Percentiles rank a stretch among this genome's conserved stretches.
phyloP scores from a whole-genome alignment of 1,284 basidiomycete genomes.

The Gomphus bonarii region DNA sequence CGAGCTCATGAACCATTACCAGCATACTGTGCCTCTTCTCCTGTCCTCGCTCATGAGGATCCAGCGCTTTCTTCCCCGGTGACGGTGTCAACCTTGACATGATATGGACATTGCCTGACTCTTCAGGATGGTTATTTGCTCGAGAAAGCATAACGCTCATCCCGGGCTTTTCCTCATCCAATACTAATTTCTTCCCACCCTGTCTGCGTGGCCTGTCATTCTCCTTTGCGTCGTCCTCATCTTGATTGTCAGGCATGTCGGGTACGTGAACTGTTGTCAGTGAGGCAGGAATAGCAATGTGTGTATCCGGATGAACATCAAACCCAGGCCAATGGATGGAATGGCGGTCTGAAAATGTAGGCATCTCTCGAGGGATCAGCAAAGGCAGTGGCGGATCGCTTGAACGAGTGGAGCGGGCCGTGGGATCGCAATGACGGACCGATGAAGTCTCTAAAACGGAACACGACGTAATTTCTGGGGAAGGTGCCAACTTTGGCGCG shows the following conservation, averaged over 20 bases:
- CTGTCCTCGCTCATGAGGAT: not conserved
- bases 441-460: not conserved
- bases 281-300: slow-evolving; percentile 23
- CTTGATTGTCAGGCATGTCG: slow-evolving; percentile 10
- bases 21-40: not conserved
- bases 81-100: not conserved
- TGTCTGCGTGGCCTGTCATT: slow-evolving; percentile 31
- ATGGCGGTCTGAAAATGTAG: slow-evolving; percentile 37
- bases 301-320: slow-evolving; percentile 39
- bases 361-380: slow-evolving; percentile 32
- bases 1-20: not conserved
- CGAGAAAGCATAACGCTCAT: not conserved
- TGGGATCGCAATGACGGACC: not conserved
- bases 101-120: not conserved
- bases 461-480: slow-evolving; percentile 1
- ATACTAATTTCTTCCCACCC: not conserved
- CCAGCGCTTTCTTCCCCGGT: not conserved
- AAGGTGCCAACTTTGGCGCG: not conserved
- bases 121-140: not conserved
- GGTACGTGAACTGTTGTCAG: not conserved
- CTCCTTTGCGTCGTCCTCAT: slow-evolving; percentile 34
- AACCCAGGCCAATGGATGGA: slow-evolving; percentile 71
- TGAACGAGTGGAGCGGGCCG: not conserved
- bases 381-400: slow-evolving; percentile 14
- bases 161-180: not conserved